phyloP scores from a whole-genome alignment of 1,284 basidiomycete genomes.

The Ceratobasidium sp. region DNA sequence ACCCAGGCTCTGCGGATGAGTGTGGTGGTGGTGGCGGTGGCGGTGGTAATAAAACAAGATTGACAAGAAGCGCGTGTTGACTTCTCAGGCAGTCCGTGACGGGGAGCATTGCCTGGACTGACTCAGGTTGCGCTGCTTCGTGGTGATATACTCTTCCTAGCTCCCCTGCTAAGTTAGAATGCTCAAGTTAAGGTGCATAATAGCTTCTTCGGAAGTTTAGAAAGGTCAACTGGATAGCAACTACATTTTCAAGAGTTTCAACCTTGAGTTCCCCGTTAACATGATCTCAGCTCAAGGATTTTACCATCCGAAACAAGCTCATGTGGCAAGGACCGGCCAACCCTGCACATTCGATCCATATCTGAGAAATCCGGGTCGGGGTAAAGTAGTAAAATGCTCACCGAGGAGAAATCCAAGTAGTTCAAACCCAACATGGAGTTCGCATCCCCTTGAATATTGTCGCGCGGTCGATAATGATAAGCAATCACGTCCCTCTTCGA shows the following conservation, averaged over 20 bases:
- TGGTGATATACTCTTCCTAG: neutral
- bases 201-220: too few species aligned
- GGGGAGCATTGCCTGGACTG: too few species aligned
- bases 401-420: constrained; percentile 47
- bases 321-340: constrained; percentile 45
- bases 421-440: constrained; percentile 47
- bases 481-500: constrained; percentile 47
- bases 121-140: neutral
- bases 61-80: too few species aligned
- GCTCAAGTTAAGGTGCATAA: too few species aligned
- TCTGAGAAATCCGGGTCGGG: too few species aligned
- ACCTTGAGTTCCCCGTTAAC: neutral
- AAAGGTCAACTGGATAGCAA: neutral
- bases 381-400: neutral
- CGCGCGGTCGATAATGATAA: constrained; percentile 45
- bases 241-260: neutral
- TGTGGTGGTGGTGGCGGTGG: too few species aligned
- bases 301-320: neutral
- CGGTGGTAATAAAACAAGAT: too few species aligned
- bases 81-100: too few species aligned
- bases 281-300: neutral
- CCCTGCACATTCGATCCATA: constrained; percentile 19
- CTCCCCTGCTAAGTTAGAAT: too few species aligned
- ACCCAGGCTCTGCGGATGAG: too few species aligned
- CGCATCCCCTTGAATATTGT: constrained; percentile 47